Percentiles rank a stretch among this genome's conserved stretches.
phyloP scores from a whole-genome alignment of 1,139 yeast genomes.

The Suhomyces chickasaworum region DNA sequence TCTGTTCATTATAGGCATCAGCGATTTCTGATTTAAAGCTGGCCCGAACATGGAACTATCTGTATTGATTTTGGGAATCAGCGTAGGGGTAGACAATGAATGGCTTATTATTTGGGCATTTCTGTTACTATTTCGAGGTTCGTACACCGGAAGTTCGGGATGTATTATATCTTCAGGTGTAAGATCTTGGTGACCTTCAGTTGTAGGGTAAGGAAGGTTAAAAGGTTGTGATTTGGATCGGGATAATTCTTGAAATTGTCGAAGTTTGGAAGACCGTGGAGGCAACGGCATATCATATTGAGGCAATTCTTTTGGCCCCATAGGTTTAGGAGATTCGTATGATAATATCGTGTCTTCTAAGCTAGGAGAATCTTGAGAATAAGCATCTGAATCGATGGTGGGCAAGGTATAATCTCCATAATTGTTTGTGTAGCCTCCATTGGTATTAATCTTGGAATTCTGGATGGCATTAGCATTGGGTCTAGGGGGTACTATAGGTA shows the following conservation, averaged over 20 bases:
- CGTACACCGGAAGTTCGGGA: neutral
- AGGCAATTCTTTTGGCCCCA: slow-evolving; percentile 45
- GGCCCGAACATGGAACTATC: slow-evolving; percentile 5
- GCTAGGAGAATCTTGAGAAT: neutral
- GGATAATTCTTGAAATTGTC: slow-evolving; percentile 19
- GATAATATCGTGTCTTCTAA: slow-evolving; percentile 17
- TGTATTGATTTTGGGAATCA: slow-evolving; percentile 10
- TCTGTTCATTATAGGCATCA: slow-evolving; percentile 9
- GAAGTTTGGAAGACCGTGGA: slow-evolving; percentile 6
- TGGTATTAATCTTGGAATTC: slow-evolving; percentile 3
- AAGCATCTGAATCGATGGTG: neutral
- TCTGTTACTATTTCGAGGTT: neutral
- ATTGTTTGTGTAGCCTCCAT: neutral
- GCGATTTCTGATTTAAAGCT: slow-evolving; percentile 6
- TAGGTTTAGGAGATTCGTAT: slow-evolving; percentile 38
- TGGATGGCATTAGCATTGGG: slow-evolving; percentile 2
- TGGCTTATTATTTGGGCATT: slow-evolving; percentile 13
- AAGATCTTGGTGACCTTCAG: neutral
- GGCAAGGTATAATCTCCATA: neutral
- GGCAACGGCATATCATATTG: slow-evolving; percentile 27
- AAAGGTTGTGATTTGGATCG: slow-evolving; percentile 13
- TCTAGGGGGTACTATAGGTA: slow-evolving; percentile 8
- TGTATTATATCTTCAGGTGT: slow-evolving; percentile 4
- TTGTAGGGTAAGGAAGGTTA: slow-evolving; percentile 16
- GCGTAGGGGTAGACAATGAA: slow-evolving; percentile 11